Evolutionary conservation across 2,329 filamentous ascomycete genomes (phyloP), one percentile per base, ranked within the genome.

Genomic region (Mycosphaerella arachidis): DNA sequence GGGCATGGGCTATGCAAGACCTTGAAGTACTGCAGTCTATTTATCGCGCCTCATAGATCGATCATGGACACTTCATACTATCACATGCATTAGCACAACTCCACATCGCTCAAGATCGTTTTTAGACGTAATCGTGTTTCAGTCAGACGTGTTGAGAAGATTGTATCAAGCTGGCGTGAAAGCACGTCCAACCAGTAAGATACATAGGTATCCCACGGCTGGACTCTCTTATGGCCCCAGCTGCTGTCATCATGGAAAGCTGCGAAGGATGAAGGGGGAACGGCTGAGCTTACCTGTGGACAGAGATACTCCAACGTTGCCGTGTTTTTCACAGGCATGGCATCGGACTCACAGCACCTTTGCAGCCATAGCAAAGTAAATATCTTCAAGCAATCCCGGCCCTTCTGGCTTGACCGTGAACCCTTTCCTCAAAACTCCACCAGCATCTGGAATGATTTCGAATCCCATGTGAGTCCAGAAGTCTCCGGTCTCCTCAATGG

Each of bases 1-100:
- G 67, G 87, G 85, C 16, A 73, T 85, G 73, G 69, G 67, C 4
- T 63, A 29, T 29, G 50, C 45, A 27, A 50, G 52, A 20, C 33
- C 40, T 8, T 43, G 18, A n/a, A 37, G 24, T 24, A 24, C 24
- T 24, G 31, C 31, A 35, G 31, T 35, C 7, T 35, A 5, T 35
- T 12, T 4, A 35, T 24, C 24, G 24, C 3, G 24, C 2, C 24
- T 24, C 24, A 24, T 24, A 24, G 24, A 24, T 24, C 24, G 3
- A 24, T 24, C 24, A 24, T 24, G 3, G 24, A 24, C 24, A 24
- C 24, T 24, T 24, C 24, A 35, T 4, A 35, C 31, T 35, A 12
- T 35, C 8, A 12, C 31, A 8, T 35, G 12, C 12, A 35, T 35
- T 35, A 35, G 31, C 31, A 35, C 31, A 35, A 12, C 4, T 35